These are phyloP conservation scores for Colletotrichum plurivorum DNA, from an alignment of 2,329 filamentous ascomycete genomes.

Conservation along the genomic window DNA sequence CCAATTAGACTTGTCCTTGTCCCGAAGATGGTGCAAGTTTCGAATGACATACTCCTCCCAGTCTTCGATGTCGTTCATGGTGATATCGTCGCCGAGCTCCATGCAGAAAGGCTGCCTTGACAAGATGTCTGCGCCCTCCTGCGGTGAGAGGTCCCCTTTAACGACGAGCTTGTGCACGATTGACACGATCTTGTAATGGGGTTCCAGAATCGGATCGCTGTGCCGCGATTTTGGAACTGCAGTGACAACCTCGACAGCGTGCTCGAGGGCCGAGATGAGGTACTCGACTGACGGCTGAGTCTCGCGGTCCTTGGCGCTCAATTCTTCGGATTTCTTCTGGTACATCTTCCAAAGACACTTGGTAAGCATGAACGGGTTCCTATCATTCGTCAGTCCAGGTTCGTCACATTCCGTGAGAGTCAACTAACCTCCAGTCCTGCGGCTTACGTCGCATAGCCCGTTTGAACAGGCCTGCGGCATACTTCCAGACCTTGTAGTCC, in stretches of 20 bases:
- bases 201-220: constrained; percentile 87
- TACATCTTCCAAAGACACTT: constrained; percentile 78
- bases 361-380: constrained; percentile 72
- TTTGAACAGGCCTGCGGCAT: constrained; percentile 68
- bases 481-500: constrained; percentile 74
- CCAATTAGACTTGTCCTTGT: constrained; percentile 94
- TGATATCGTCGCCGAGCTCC: constrained; percentile 62
- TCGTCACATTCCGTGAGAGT: not conserved
- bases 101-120: constrained; percentile 69
- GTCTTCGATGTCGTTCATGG: constrained; percentile 73
- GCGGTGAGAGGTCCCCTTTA: constrained; percentile 61
- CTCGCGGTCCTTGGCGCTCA: constrained; percentile 59
- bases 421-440: constrained; percentile 69
- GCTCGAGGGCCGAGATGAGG: constrained; percentile 65
- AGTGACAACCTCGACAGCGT: constrained; percentile 64
- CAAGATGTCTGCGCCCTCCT: constrained; percentile 66
- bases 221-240: constrained; percentile 68
- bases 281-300: constrained; percentile 55
- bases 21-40: constrained; percentile 65
- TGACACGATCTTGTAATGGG: constrained; percentile 91
- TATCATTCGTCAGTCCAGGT: constrained; percentile 48
- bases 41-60: constrained; percentile 70
- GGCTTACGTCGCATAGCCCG: constrained; percentile 69
- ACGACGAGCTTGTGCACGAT: constrained; percentile 85
- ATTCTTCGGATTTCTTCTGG: constrained; percentile 59